Base-by-base conservation (phyloP, 108 stramenopile species). In the Seminavis robusta region DNA sequence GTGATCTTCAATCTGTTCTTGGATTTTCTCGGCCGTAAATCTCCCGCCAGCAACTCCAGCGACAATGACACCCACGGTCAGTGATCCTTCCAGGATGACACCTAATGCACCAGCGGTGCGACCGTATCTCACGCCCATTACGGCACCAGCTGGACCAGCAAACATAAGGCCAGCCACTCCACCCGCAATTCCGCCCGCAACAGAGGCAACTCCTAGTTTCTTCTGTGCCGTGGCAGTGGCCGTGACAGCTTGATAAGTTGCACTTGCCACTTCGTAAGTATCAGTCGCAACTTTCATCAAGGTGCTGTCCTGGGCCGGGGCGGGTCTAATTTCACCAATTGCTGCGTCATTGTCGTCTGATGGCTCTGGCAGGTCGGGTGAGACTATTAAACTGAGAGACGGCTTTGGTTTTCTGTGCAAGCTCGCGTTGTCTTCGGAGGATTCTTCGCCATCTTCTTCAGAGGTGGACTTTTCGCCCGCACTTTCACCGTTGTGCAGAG, bases 11-110 rank as follows among this genome's bases (percentile, higher is more conserved):
- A 68, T 31, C 21, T 53, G 56, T 16, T 79, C 70, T 54, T 81
- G 75, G 7, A 79, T 49, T 17, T 73, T 74, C 32, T 70, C 46
- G 7, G 67, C 73, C 33, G 74, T 69, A 43, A 59, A 69, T 4
- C 79, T 69, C 7, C 74, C 84, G 9, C 78, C 82, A 0, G 73
- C 80, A 25, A 79, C 79, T 39, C 87, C 78, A 42, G 85, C 71
- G 2, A 81, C 81, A 8, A 88, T 33, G 9, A 88, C 80, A 17
- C 77, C 76, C 7, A 84, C 54, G 11, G 74, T 71, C 26, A 92
- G 52, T 0, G 78, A 68, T 10, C 90, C 83, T 58, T 88, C 80
- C 16, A 84, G 47, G 0, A 79, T 45, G 17, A 81, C 71, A 26
- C 81, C 78, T 10, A 77, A 48, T 26, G 69, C 63, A 17, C 79